phyloP scores from a whole-genome alignment of 257 asterid genomes.

The Phtheirospermum japonicum region DNA sequence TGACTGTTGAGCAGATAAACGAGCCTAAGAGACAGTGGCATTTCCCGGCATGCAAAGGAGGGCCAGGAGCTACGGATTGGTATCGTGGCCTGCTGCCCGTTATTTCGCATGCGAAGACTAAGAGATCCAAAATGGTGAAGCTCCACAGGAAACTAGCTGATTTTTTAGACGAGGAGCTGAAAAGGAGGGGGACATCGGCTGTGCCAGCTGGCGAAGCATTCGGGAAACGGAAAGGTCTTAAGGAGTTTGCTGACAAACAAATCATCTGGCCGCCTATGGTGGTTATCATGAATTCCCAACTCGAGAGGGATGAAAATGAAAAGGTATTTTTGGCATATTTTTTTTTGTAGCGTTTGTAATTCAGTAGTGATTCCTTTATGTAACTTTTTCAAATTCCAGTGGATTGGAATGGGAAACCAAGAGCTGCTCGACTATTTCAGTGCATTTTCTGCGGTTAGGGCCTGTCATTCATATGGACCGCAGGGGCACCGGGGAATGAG shows the following conservation, averaged over 20 bases:
- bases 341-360: constrained; percentile 22
- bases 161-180: constrained; percentile 49
- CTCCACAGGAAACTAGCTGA: constrained; percentile 57
- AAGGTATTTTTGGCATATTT: constrained; percentile 39
- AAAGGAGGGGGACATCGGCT: constrained; percentile 47
- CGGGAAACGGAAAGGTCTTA: no score
- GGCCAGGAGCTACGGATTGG: constrained; percentile 71
- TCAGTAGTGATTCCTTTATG: constrained; percentile 11
- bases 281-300: constrained; percentile 48
- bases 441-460: constrained; percentile 35
- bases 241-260: constrained; percentile 38
- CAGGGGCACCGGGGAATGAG: constrained; percentile 63
- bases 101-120: no score
- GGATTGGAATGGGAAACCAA: constrained; percentile 72
- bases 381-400: constrained; percentile 35
- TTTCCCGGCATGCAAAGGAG: constrained; percentile 65
- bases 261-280: constrained; percentile 66
- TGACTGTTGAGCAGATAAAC: constrained; percentile 44
- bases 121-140: constrained; percentile 53
- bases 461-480: constrained; percentile 59
- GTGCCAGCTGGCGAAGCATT: constrained; percentile 47
- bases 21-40: constrained; percentile 68
- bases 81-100: constrained; percentile 55
- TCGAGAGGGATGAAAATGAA: constrained; percentile 42
- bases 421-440: constrained; percentile 48